Evolutionary conservation across 2,329 filamentous ascomycete species (phyloP), one percentile per base, ranked within the genome.

Genomic region (Fusarium goolgardi): DNA sequence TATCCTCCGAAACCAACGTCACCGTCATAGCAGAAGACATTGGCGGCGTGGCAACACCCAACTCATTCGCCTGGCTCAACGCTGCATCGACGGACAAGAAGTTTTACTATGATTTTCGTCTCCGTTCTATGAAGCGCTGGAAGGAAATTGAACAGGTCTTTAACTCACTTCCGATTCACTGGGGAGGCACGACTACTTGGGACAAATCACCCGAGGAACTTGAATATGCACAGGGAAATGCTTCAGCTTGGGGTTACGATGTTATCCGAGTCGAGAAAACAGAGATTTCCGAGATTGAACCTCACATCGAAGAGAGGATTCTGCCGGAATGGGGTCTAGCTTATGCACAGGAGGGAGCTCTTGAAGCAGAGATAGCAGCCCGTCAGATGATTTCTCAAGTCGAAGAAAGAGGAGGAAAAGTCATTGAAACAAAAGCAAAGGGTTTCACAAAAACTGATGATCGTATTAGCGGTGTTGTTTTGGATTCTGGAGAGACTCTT

Each of bases 11-110:
- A 11, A 59, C 66, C 10, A 54, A 35, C 1, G 66, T 69, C 3
- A 70, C 66, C 13, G 47, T 69, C 13, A 12, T 69, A 11, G 66
- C 66, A 12, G 50, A 69, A 25, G 66, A 67, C 5, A 20, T 69
- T 13, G 66, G 66, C 2, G 66, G 66, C 10, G 32, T 55, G 15
- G 66, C 66, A 31, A 47, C 53, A 6, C 6, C 47, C n/a, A 51
- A 54, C 20, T 69, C 66, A 4, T 69, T 69, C 23, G 66, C 66
- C 2, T 69, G 66, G 66, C 23, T 69, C 3, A 69, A 69, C 29
- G 66, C 57, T 11, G 61, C 61, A 27, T 69, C 66, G 1, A 31
- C 37, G 15, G 37, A 53, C 31, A 31, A 70, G 8, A 40, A 39
- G 5, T 63, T 67, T 23, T 69, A 69, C 23, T 63, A 69, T n/a